Conservation (phyloP, 805 yeast genomes). For the Nakazawaea ishiwadae region DNA sequence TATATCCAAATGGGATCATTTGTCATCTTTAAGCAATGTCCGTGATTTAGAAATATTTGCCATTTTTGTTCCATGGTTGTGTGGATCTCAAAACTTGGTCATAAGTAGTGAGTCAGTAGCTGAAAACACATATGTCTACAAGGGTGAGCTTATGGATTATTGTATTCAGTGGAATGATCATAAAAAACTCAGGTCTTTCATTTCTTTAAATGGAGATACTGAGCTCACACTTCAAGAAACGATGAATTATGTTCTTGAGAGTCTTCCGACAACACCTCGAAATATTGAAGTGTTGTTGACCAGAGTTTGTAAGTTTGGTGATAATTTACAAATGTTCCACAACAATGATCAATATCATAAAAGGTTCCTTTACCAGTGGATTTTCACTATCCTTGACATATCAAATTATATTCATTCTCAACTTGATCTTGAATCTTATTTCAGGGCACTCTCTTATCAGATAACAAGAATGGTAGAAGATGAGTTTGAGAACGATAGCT, state of each 20-base stretch:
- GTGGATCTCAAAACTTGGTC: constrained; percentile 19
- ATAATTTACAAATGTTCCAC: neutral
- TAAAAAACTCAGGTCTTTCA: neutral
- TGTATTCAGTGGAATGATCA: neutral
- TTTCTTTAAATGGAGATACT: neutral
- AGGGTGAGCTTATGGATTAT: neutral
- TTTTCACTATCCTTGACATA: neutral
- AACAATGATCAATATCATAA: neutral
- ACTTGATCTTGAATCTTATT: neutral
- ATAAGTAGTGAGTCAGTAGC: neutral
- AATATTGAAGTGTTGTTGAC: neutral
- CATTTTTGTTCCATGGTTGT: constrained; percentile 40
- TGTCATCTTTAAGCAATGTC: constrained; percentile 12
- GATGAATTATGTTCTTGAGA: neutral
- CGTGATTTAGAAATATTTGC: constrained; percentile 21
- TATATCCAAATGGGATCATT: constrained; percentile 37
- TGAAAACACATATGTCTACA: constrained; percentile 1
- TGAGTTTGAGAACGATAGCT: neutral
- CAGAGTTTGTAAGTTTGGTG: neutral
- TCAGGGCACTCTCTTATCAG: neutral
- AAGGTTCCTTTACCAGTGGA: neutral
- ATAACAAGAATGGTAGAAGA: neutral
- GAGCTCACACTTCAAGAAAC: neutral
- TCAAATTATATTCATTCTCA: neutral
- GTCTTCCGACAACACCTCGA: neutral